Base-by-base conservation (phyloP, 2,329 filamentous ascomycete species). In the Aspergillus sp. region DNA sequence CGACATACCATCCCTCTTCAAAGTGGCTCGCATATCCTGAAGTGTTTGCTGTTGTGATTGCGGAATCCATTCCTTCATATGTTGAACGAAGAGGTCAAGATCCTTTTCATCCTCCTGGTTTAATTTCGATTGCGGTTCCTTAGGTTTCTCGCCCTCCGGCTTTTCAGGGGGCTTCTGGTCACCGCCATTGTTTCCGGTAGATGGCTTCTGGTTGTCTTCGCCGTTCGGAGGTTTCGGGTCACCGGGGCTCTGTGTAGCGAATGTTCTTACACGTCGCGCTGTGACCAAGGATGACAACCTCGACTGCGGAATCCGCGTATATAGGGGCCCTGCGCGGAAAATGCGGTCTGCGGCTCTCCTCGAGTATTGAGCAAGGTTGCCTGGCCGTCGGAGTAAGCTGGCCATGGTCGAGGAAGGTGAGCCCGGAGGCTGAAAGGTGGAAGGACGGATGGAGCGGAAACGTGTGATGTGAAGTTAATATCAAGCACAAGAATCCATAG, bases 1-100 rank as follows among this genome's bases (percentile, higher is more conserved):
- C 1, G 91, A 90, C 15, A 91, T 84, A 9, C 91, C 91, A 42
- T 86, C 81, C 59, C 81, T 80, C 75, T 87, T 85, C 60, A 93
- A 81, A 27, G 82, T 78, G 60, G 83, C 77, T n/a, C 89, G 75
- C 8, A 86, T 80, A 48, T 83, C 80, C 58, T 86, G 80, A 58
- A 92, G 73, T 20, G 82, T 77, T 51, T 84, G 75, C 40, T 80
- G 79, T 73, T 90, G 86, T n/a, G 81, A 80, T 54, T 81, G 78
- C 7, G 89, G 88, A 56, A 91, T 74, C 51, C 79, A 80, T 59
- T 81, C 78, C 63, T 84, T 83, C 58, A 89, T 74, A 60, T 80
- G 79, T 2, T 71, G 68, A 42, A 90, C 80, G 30, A 86, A 73
- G 54, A 82, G 77, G 58, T 86, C 77, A 48, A 93, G 72, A 48